Base-by-base conservation (phyloP, 1,284 basidiomycete genomes). In the Trametes polyzona region DNA sequence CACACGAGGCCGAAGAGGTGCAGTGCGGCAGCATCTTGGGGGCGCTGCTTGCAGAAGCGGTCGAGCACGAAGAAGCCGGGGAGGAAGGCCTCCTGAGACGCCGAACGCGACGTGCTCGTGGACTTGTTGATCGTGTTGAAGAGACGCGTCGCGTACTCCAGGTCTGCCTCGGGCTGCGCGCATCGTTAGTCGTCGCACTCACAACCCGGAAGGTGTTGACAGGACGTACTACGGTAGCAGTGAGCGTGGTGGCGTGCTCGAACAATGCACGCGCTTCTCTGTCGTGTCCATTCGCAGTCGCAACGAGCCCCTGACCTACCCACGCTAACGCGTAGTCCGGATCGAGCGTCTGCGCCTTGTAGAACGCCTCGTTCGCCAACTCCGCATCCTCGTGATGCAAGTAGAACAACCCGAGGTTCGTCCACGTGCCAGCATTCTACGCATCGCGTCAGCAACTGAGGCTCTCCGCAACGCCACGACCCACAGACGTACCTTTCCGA, bases 251-350 rank as follows among this genome's bases (percentile, higher is more conserved):
- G 1, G 95, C 90, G 73, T 99, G 95, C 58, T 91, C 90, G 46
- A 96, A 86, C 46, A 98, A 74, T 8, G 87, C 80, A 17, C 79
- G 77, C 0, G 92, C 87, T 54, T 93, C 87, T 14, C 73, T 69
- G 8, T 81, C 69, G 60, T 92, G 84, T 0, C 84, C 86, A 56
- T 90, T 87, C 39, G 76, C 72, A 14, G 81, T 81, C 16, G 95
- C 94, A 19, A 98, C 79, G 37, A 97, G 74, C 5, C 89, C 95
- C 70, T 96, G 95, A 0, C 96, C 97, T 14, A 97, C 82, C 97
- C 97, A 99, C n/a, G 95, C 88, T 26, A 87, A 71, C 0, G 90
- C 83, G 73, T 88, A 91, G 67, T 98, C 96, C 2, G 97, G 94
- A 75, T 98, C 95, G 19, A 96, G 79, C 11, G 89, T 89, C 71